Conservation (phyloP, 495 filamentous ascomycete genomes). For the Penicillium canescens region DNA sequence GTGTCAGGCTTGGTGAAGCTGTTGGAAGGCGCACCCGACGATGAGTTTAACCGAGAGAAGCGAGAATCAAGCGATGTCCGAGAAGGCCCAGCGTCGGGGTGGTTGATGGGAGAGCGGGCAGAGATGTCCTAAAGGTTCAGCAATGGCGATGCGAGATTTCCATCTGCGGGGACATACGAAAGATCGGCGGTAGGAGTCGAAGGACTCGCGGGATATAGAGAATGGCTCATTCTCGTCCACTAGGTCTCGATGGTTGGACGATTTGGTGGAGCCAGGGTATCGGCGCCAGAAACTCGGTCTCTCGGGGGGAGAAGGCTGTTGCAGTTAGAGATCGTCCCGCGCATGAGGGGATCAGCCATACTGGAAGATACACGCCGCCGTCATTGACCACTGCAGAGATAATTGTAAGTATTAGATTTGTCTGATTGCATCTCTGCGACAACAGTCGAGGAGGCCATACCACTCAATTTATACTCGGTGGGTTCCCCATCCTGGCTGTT, state of each 20-base stretch:
- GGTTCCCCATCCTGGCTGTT: slow-evolving; percentile 58
- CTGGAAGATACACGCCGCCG: slow-evolving; percentile 93
- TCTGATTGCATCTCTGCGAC: not conserved
- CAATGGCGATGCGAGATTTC: not conserved
- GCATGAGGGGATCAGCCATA: slow-evolving; percentile 39
- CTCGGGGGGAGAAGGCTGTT: slow-evolving; percentile 85
- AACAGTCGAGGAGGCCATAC: slow-evolving; percentile 44
- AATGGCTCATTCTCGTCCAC: slow-evolving; percentile 88
- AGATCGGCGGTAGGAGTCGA: slow-evolving; percentile 94
- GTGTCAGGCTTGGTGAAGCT: slow-evolving; percentile 54
- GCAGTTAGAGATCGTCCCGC: not conserved
- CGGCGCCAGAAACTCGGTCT: slow-evolving; percentile 82
- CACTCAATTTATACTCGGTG: slow-evolving; percentile 80
- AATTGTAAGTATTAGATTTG: not conserved
- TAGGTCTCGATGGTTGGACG: slow-evolving; percentile 69
- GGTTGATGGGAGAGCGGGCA: slow-evolving; percentile 75
- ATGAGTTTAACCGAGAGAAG: slow-evolving; percentile 51
- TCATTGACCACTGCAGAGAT: slow-evolving; percentile 81
- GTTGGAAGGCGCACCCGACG: slow-evolving; percentile 52
- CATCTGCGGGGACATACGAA: slow-evolving; percentile 65
- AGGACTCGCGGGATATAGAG: slow-evolving; percentile 95
- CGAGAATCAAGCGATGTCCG: slow-evolving; percentile 82
- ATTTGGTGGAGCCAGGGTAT: slow-evolving; percentile 64
- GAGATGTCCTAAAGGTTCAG: slow-evolving; percentile 74
- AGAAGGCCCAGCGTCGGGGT: slow-evolving; percentile 54